A percentile compares a stretch with the other conserved stretches of the same genome.
Evolutionary conservation across 2,329 filamentous ascomycete genomes (phyloP).

Genomic region (Aspergillus amoenus): DNA sequence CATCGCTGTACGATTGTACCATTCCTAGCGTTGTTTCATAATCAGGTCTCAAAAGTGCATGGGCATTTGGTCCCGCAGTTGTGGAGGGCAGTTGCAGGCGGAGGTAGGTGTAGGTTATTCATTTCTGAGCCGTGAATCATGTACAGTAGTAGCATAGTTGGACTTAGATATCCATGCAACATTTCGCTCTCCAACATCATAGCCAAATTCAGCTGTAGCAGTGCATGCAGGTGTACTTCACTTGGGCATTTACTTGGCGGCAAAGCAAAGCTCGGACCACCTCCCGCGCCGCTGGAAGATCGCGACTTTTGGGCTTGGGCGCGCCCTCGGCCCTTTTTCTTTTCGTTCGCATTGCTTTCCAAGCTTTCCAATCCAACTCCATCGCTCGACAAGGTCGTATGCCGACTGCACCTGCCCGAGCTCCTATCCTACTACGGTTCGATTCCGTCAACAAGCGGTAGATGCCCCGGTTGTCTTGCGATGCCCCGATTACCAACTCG

Average conservation of each 20-base stretch:
- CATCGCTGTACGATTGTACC: conserved; percentile 1
- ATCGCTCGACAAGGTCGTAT: not conserved
- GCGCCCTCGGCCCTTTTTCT: conserved; percentile 22
- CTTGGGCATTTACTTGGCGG: conserved; percentile 2
- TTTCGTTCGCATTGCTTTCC: conserved; percentile 14
- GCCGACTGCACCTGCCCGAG: not conserved
- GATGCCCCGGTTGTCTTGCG: conserved; percentile 21
- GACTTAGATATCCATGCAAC: conserved; percentile 2
- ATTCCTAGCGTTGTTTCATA: conserved; percentile 4
- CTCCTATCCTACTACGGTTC: not conserved
- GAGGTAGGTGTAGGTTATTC: not conserved
- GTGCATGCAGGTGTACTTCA: not conserved
- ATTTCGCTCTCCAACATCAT: not conserved
- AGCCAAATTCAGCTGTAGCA: too few species aligned
- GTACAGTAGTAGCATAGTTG: conserved; percentile 20
- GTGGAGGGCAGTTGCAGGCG: not conserved
- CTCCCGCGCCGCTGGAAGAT: conserved; percentile 30
- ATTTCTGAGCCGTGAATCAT: conserved; percentile 11
- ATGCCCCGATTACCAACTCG: conserved; percentile 27
- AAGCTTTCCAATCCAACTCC: not conserved
- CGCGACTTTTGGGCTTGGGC: conserved; percentile 34
- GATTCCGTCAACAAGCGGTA: conserved; percentile 12
- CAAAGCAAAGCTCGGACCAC: conserved; percentile 40
- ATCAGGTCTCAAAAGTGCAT: conserved; percentile 2
- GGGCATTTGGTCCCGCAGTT: not conserved